These are phyloP conservation scores for Rubia yunnanensis DNA, from an alignment of 257 asterid species.

Conservation along the genomic window DNA sequence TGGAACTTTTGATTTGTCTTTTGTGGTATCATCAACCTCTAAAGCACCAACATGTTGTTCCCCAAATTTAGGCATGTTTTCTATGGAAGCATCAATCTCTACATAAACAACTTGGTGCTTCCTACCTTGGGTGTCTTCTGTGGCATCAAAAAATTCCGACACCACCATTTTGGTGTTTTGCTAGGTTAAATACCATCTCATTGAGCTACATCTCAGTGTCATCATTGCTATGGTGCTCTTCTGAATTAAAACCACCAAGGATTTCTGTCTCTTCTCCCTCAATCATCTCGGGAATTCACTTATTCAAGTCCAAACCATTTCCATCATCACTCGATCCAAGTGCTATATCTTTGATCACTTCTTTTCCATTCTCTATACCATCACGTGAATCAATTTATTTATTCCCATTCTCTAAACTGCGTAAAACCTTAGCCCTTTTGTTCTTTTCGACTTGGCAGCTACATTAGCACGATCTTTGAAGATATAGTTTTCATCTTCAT, in stretches of 20 bases:
- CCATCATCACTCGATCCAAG: slow-evolving; percentile 31
- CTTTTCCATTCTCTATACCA: slow-evolving; percentile 30
- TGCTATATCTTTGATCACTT: slow-evolving; percentile 22
- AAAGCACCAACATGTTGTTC: slow-evolving; percentile 10
- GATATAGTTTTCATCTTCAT: too few species aligned
- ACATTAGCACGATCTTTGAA: too few species aligned
- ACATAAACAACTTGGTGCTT: slow-evolving; percentile 7
- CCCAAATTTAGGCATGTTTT: slow-evolving; percentile 23
- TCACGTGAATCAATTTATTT: slow-evolving; percentile 32
- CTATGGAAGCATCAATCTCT: slow-evolving; percentile 25
- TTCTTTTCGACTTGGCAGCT: slow-evolving; percentile 53
- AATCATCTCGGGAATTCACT: slow-evolving; percentile 17
- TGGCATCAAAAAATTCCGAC: slow-evolving; percentile 26
- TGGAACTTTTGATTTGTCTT: slow-evolving; percentile 23
- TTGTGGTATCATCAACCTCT: slow-evolving; percentile 25
- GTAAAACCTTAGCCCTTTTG: slow-evolving; percentile 42
- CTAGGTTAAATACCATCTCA: slow-evolving; percentile 20
- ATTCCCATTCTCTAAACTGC: slow-evolving; percentile 30
- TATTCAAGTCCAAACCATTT: slow-evolving; percentile 25
- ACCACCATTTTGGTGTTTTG: slow-evolving; percentile 24
- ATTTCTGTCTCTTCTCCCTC: slow-evolving; percentile 24
- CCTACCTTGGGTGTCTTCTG: slow-evolving; percentile 25
- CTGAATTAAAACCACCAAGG: slow-evolving; percentile 26
- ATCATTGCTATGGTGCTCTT: slow-evolving; percentile 30
- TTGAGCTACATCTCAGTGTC: slow-evolving; percentile 27